phyloP scores from a whole-genome alignment of 2,329 filamentous ascomycete genomes.

The Raffaelea albimanens region DNA sequence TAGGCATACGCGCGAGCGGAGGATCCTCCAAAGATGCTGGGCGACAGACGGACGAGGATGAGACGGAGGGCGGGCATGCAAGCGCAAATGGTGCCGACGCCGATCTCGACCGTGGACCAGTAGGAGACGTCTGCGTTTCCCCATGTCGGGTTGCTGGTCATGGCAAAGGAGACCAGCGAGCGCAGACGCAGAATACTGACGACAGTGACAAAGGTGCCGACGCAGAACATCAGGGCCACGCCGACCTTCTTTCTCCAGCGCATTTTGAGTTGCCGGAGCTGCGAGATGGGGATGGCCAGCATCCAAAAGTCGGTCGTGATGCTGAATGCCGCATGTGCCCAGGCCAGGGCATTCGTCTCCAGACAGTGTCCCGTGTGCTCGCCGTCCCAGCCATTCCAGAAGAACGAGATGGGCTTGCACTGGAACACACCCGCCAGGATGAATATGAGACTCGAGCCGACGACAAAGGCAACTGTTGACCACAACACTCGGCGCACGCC shows the following conservation, averaged over 20 bases:
- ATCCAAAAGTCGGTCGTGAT: slow-evolving; percentile 43
- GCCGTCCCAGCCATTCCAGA: slow-evolving; percentile 44
- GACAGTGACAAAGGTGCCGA: slow-evolving; percentile 29
- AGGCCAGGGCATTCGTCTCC: slow-evolving; percentile 36
- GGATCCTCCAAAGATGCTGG: slow-evolving; percentile 10
- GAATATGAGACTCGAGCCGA: slow-evolving; percentile 30
- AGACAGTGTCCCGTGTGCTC: slow-evolving; percentile 29
- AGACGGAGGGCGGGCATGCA: slow-evolving; percentile 23
- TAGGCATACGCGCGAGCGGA: neutral
- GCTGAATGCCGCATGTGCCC: slow-evolving; percentile 40
- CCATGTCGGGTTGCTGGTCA: slow-evolving; percentile 20
- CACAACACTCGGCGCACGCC: slow-evolving; percentile 29
- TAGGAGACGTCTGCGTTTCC: slow-evolving; percentile 19
- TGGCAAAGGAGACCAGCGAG: slow-evolving; percentile 18
- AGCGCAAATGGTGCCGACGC: slow-evolving; percentile 24
- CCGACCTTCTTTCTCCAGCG: slow-evolving; percentile 37
- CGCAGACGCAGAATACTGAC: slow-evolving; percentile 22
- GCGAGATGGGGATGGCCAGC: slow-evolving; percentile 37
- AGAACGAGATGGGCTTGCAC: slow-evolving; percentile 39
- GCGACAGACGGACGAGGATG: slow-evolving; percentile 20
- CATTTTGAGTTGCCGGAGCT: slow-evolving; percentile 28
- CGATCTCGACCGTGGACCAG: slow-evolving; percentile 25
- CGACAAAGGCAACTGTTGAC: slow-evolving; percentile 28
- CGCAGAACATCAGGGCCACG: slow-evolving; percentile 35
- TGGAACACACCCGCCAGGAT: slow-evolving; percentile 35